These are phyloP conservation scores for Tremella mesenterica DNA, from an alignment of 768 basidiomycete species.

Conservation along the genomic window DNA sequence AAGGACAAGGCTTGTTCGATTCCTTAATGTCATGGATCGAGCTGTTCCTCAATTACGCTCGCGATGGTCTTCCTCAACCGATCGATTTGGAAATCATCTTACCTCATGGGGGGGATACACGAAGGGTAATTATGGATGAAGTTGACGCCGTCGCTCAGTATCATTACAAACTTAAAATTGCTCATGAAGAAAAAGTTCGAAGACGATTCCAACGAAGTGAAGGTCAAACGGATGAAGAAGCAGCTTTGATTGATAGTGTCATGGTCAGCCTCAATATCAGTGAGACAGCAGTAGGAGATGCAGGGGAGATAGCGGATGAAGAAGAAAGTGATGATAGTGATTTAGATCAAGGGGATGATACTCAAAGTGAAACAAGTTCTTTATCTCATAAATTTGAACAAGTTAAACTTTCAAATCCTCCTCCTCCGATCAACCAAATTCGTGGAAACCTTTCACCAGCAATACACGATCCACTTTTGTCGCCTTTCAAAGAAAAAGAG, in stretches of 20 bases:
- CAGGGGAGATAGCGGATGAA: slow-evolving; percentile 51
- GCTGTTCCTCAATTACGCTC: slow-evolving; percentile 77
- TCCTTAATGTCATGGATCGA: slow-evolving; percentile 95
- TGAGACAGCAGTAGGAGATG: slow-evolving; percentile 67
- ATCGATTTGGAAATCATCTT: slow-evolving; percentile 82
- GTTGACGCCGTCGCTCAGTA: slow-evolving; percentile 82
- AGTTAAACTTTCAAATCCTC: not conserved
- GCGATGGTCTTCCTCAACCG: slow-evolving; percentile 68
- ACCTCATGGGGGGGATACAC: slow-evolving; percentile 69
- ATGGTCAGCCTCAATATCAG: slow-evolving; percentile 74
- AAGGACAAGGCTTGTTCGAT: slow-evolving; percentile 88
- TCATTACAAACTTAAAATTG: slow-evolving; percentile 87
- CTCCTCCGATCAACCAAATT: not conserved
- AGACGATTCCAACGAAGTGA: slow-evolving; percentile 62
- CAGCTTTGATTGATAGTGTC: slow-evolving; percentile 71
- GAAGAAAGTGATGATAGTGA: slow-evolving; percentile 60
- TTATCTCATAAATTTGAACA: not conserved
- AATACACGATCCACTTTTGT: not conserved
- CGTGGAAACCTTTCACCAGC: not conserved
- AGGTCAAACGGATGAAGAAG: slow-evolving; percentile 68
- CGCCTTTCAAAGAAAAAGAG: not conserved
- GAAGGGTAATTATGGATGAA: slow-evolving; percentile 68
- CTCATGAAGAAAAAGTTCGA: slow-evolving; percentile 86
- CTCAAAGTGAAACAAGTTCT: not conserved
- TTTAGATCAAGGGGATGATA: slow-evolving; percentile 41